Evolutionary conservation across 2,329 filamentous ascomycete genomes (phyloP).

Genomic region (Chaetomium olivaceum): DNA sequence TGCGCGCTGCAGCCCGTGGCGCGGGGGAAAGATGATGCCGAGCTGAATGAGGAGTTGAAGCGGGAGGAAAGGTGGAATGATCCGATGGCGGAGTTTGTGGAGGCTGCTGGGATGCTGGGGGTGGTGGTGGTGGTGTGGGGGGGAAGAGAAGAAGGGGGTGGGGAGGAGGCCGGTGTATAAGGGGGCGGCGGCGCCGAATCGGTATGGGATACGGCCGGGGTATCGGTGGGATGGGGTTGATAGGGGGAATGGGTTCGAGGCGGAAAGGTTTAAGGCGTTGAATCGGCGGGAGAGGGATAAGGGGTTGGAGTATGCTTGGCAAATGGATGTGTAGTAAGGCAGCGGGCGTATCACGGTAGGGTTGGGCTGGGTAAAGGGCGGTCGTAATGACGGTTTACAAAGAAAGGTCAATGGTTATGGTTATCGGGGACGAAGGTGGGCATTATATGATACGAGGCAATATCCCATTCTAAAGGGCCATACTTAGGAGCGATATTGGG

Average conservation of each 20-base stretch:
- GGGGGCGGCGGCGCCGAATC: slow-evolving; percentile 81
- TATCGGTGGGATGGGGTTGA: slow-evolving; percentile 98
- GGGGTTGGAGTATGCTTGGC: slow-evolving; percentile 87
- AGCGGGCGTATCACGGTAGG: no score
- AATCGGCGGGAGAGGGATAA: slow-evolving; percentile 76
- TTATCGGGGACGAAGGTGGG: not conserved
- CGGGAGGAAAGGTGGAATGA: slow-evolving; percentile 85
- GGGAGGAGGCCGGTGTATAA: slow-evolving; percentile 67
- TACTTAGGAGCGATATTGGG: not conserved
- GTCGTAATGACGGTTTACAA: not conserved
- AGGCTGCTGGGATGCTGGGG: slow-evolving; percentile 21
- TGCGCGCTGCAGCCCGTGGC: slow-evolving; percentile 80
- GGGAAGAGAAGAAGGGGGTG: slow-evolving; percentile 31
- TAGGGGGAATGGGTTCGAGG: slow-evolving; percentile 89
- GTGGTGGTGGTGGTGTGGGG: slow-evolving; percentile 7
- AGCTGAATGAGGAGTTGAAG: slow-evolving; percentile 81
- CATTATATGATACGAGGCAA: not conserved
- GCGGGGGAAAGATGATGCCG: slow-evolving; percentile 77
- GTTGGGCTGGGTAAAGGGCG: not conserved
- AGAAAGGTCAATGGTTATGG: no score
- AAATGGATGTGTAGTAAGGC: slow-evolving; percentile 68
- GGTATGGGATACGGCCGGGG: slow-evolving; percentile 89
- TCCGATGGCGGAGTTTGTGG: slow-evolving; percentile 80
- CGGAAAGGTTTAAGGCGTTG: slow-evolving; percentile 84
- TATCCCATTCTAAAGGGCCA: not conserved